Evolutionary conservation across 345 rosid genomes (phyloP), one percentile per base, ranked within the genome.

Genomic region (Syzygium aromaticum): DNA sequence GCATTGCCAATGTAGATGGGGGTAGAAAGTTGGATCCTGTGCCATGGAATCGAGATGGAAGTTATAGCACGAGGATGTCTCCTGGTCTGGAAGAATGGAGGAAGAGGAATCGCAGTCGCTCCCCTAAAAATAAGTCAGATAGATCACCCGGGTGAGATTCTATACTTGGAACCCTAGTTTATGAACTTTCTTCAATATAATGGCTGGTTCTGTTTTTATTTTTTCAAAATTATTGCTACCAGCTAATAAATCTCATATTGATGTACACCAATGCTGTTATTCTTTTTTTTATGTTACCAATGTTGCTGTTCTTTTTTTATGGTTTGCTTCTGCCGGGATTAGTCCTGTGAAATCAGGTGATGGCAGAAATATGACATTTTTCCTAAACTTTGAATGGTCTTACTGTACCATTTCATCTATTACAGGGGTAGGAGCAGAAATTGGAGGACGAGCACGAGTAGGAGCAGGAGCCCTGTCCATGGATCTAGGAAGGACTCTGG

Each of bases 51-150:
- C 91, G 89, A 89, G 93, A 94, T 86, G 94, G 90, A 53, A 90
- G 89, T 87, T 94, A 94, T 87, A 89, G 92, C 86, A 89, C 91
- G 77, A 91, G 93, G 93, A 96, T 95, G 91, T 94, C 99, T 63
- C 96, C 96, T 89, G 98, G 95, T 87, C 94, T 92, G 84, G 95
- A 95, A 77, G 98, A 95, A 40, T 94, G 93, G 94, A 94, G 95
- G 86, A 95, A 93, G 86, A 93, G 89, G 64, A 92, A 51, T 88
- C 93, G 80, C 82, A 94, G 78, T 84, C 93, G 77, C 40, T 97
- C 99, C 51, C 95, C 98, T 84, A 93, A 87, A 59, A 92, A 86
- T 88, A 96, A 94, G 85, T 90, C 93, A 93, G 90, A 89, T 86
- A 90, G 95, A 88, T 87, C 90, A 77, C 92, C 88, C 87, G 93